Conservation (phyloP, 495 filamentous ascomycete genomes). For the Penicillium steckii region DNA sequence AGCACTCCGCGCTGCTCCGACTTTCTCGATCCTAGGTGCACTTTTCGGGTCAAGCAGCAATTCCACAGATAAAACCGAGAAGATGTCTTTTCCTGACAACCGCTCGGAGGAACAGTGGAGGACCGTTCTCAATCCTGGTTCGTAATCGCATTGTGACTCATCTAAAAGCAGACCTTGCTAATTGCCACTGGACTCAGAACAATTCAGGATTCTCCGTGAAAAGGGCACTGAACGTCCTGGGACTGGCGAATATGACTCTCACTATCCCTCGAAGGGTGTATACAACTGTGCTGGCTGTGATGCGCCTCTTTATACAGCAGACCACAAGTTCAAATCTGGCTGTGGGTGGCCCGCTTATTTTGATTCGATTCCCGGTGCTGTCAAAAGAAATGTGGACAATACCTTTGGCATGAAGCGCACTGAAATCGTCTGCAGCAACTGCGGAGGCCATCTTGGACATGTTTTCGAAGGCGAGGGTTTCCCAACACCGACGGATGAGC, state of each 20-base stretch:
- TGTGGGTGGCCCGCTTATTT: constrained; percentile 99
- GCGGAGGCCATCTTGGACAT: constrained; percentile 93
- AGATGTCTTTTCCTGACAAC: constrained; percentile 78
- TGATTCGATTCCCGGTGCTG: constrained; percentile 86
- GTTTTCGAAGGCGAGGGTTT: constrained; percentile 97
- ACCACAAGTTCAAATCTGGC: constrained; percentile 91
- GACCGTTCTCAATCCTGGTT: constrained; percentile 75
- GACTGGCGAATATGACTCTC: constrained; percentile 83
- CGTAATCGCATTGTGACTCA: constrained; percentile 1
- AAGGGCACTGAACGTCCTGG: constrained; percentile 84
- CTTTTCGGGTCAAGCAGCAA: constrained; percentile 65
- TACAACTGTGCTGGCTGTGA: constrained; percentile 86
- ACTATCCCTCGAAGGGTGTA: constrained; percentile 68
- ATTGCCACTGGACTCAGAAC: constrained; percentile 54
- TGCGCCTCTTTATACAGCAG: constrained; percentile 84
- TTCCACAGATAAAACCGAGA: constrained; percentile 38
- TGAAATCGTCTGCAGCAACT: constrained; percentile 92
- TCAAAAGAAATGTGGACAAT: constrained; percentile 73
- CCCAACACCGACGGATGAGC: constrained; percentile 86
- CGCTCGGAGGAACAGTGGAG: constrained; percentile 85
- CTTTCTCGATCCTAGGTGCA: constrained; percentile 73
- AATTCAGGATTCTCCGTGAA: constrained; percentile 88
- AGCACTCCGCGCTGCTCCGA: constrained; percentile 58
- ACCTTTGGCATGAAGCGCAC: constrained; percentile 80
- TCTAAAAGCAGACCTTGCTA: neutral